Evolutionary conservation across 1,284 basidiomycete genomes (phyloP).

Genomic region (Anthracocystis walkeri): DNA sequence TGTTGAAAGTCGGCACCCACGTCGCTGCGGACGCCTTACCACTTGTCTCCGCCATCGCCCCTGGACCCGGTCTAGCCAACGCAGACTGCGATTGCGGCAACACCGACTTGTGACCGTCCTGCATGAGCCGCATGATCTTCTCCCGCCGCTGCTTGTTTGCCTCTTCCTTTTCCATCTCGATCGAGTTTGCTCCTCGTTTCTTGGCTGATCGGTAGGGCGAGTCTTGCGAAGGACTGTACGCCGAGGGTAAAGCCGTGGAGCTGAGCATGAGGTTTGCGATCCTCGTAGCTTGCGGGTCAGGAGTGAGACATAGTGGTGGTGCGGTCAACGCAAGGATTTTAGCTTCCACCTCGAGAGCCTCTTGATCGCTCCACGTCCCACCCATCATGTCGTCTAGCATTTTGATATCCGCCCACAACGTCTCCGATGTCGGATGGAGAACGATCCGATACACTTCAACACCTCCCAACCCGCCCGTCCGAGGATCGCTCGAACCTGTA

Average conservation of each 20-base stretch:
- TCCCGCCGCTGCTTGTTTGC: slow-evolving; percentile 49
- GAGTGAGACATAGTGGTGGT: slow-evolving; percentile 64
- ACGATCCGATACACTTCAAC: slow-evolving; percentile 65
- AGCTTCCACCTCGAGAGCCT: slow-evolving; percentile 63
- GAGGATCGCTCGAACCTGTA: slow-evolving; percentile 17
- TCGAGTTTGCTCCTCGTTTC: slow-evolving; percentile 55
- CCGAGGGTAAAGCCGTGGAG: slow-evolving; percentile 56
- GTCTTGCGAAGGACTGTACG: slow-evolving; percentile 42
- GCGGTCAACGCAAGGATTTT: slow-evolving; percentile 62
- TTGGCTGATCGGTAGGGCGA: slow-evolving; percentile 46
- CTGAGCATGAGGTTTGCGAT: slow-evolving; percentile 67
- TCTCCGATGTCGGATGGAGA: slow-evolving; percentile 61
- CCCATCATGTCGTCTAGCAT: slow-evolving; percentile 59
- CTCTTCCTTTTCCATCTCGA: slow-evolving; percentile 60
- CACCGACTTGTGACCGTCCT: slow-evolving; percentile 47
- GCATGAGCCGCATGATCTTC: slow-evolving; percentile 66
- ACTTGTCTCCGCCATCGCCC: slow-evolving; percentile 7
- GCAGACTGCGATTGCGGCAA: slow-evolving; percentile 3
- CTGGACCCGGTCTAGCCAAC: slow-evolving; percentile 4
- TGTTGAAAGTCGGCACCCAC: slow-evolving; percentile 56
- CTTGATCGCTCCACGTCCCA: slow-evolving; percentile 63
- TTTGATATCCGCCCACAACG: slow-evolving; percentile 64
- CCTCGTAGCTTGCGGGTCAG: slow-evolving; percentile 61
- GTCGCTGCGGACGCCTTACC: slow-evolving; percentile 19
- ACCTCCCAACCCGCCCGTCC: slow-evolving; percentile 38